Conservation (phyloP, 129 eudicot species). For the Dittrichia graveolens region DNA sequence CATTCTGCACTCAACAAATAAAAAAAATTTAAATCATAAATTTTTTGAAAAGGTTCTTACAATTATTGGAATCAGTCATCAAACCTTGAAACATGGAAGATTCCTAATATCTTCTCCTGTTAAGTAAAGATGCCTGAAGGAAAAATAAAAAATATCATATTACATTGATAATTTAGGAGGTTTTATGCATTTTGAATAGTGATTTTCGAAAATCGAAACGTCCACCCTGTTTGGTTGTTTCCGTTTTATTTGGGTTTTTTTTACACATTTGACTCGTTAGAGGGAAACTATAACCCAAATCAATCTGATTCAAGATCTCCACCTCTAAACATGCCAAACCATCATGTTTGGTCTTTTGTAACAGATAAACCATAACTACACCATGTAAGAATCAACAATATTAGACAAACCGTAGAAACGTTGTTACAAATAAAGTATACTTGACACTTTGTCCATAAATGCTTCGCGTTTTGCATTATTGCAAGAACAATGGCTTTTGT, state of each 20-base stretch:
- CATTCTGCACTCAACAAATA: slow-evolving; percentile 43
- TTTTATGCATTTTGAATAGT: neutral
- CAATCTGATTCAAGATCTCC: neutral
- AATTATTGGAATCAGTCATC: slow-evolving; percentile 8
- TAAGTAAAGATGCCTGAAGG: slow-evolving; percentile 59
- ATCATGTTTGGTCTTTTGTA: slow-evolving; percentile 11
- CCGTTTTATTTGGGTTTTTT: neutral
- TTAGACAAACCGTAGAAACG: neutral
- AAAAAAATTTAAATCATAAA: neutral
- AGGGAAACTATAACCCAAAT: neutral
- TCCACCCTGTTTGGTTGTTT: neutral
- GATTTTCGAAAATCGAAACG: neutral
- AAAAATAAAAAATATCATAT: neutral
- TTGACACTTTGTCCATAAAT: slow-evolving; percentile 4
- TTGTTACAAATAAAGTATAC: neutral
- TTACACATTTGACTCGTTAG: slow-evolving; percentile 2
- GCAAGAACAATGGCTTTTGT: neutral
- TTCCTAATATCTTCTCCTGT: slow-evolving; percentile 62
- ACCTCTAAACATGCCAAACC: slow-evolving; percentile 13
- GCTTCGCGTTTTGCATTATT: neutral
- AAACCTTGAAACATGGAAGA: slow-evolving; percentile 68
- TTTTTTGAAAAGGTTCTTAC: slow-evolving; percentile 4
- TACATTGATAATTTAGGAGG: neutral
- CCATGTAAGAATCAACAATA: neutral
- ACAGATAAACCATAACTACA: slow-evolving; percentile 6